Conservation (phyloP, 106 monocot genomes). For the Platanthera guangdongensis region DNA sequence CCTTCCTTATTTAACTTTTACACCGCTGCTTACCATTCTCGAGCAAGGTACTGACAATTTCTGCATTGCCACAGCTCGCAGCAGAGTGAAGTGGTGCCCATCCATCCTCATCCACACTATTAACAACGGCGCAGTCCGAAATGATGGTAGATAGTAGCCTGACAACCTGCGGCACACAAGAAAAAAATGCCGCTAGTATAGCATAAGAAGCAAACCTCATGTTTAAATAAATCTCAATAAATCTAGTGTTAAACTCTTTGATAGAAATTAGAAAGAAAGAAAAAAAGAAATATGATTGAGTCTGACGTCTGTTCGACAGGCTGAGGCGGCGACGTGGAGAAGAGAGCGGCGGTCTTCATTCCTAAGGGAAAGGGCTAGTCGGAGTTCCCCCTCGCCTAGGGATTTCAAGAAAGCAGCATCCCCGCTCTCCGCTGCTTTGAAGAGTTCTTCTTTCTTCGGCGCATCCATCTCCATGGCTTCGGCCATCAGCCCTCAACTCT, state of each 20-base stretch:
- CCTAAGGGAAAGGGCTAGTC: constrained; percentile 23
- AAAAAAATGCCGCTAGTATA: constrained; percentile 6
- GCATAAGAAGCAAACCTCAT: not conserved
- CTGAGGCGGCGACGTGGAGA: constrained; percentile 81
- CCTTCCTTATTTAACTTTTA: not conserved
- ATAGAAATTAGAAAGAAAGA: not conserved
- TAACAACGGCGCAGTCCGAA: constrained; percentile 37
- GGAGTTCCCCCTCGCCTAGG: constrained; percentile 33
- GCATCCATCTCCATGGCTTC: constrained; percentile 53
- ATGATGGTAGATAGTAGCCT: constrained; percentile 35
- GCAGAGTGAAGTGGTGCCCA: constrained; percentile 92
- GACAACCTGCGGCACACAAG: constrained; percentile 46
- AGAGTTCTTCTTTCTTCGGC: constrained; percentile 50
- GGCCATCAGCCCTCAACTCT: constrained; percentile 15
- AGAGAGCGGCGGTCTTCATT: constrained; percentile 92
- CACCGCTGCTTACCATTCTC: constrained; percentile 39
- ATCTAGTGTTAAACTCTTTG: not conserved
- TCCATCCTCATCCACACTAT: constrained; percentile 79
- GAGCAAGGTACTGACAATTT: constrained; percentile 62
- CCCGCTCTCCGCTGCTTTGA: constrained; percentile 67
- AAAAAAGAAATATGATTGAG: not conserved
- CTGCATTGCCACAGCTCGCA: constrained; percentile 53
- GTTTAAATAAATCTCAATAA: too few species aligned
- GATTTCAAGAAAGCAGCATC: constrained; percentile 37
- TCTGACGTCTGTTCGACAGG: constrained; percentile 42